Evolutionary conservation across 2,329 filamentous ascomycete species (phyloP), one percentile per base, ranked within the genome.

Genomic region (Penicillium sp.): DNA sequence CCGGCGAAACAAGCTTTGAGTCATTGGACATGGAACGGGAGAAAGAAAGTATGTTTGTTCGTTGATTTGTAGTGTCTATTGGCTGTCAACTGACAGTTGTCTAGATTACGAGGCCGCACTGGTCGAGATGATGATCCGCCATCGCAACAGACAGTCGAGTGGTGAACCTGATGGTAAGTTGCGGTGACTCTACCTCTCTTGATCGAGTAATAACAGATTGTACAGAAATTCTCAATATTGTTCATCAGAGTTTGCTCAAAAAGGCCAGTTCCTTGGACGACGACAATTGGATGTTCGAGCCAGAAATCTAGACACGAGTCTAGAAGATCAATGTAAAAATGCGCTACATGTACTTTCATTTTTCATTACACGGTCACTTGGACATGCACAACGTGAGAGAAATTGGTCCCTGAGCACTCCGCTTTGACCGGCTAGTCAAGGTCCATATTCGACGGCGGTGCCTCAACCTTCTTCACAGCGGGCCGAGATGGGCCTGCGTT

Each of bases 261-360:
- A 91, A 91, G 71, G 88, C 92, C 2, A 83, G 85, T 16, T 86
- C 87, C 14, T 76, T 96, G 49, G 84, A 90, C 22, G 90, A 95
- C 50, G 92, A 96, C 68, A 90, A 88, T 67, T 96, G 92, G 92
- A 96, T 96, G 88, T 96, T 90, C 75, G 90, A 93, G 72, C 79
- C 84, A 2, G 89, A 91, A 65, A 81, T 84, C 53, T 77, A 81
- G 16, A 16, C 31, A 4, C 29, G 42, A 19, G 27, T 63, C 62
- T 39, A 74, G 63, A 69, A 31, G 45, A 47, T 53, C 35, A 43
- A 49, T n/a, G 19, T 9, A 9, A 27, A 39, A 49, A 52, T 47
- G 29, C 52, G 50, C 51, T 59, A 35, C 56, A 63, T 58, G 56
- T 55, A 55, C 54, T 49, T 57, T 63, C 43, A 49, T 57, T 49